Conservation (phyloP, 805 yeast genomes). For the Saccharomycopsis sp. region DNA sequence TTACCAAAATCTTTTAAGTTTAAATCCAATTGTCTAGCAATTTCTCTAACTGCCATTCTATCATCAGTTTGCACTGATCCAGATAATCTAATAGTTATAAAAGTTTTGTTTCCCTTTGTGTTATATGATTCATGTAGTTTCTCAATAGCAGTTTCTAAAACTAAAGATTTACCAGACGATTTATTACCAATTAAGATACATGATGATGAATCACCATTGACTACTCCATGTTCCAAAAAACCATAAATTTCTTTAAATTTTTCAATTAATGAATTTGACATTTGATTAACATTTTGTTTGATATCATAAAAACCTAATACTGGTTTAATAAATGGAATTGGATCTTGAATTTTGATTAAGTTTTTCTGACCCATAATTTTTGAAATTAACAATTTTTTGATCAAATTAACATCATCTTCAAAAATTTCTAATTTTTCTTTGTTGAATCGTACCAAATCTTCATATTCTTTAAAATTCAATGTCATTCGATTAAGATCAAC, state of each 20-base stretch:
- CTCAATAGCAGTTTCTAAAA: conserved; percentile 47
- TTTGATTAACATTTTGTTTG: conserved; percentile 1
- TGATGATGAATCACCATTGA: conserved; percentile 70
- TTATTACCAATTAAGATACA: conserved; percentile 72
- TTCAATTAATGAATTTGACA: conserved; percentile 9
- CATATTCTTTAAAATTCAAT: too few relatives aligned
- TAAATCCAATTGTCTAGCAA: conserved; percentile 72
- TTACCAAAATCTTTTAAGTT: conserved; percentile 25
- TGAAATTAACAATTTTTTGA: too few relatives aligned
- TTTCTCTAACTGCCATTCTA: conserved; percentile 67
- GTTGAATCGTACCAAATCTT: too few relatives aligned
- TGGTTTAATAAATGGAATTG: conserved; percentile 5
- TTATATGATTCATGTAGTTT: conserved; percentile 31
- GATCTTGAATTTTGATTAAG: neutral
- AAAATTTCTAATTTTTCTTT: neutral
- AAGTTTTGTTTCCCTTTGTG: conserved; percentile 31
- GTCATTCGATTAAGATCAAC: too few relatives aligned
- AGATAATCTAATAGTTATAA: conserved; percentile 51
- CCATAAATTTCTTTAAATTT: conserved; percentile 40
- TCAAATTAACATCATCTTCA: neutral
- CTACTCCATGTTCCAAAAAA: conserved; percentile 53
- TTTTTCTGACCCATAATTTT: too few relatives aligned
- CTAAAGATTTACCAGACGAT: conserved; percentile 61
- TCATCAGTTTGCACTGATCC: conserved; percentile 73
- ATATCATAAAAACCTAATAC: conserved; percentile 11